These are phyloP conservation scores for Hypericum androsaemum DNA, from an alignment of 345 rosid genomes.

Conservation along the genomic window DNA sequence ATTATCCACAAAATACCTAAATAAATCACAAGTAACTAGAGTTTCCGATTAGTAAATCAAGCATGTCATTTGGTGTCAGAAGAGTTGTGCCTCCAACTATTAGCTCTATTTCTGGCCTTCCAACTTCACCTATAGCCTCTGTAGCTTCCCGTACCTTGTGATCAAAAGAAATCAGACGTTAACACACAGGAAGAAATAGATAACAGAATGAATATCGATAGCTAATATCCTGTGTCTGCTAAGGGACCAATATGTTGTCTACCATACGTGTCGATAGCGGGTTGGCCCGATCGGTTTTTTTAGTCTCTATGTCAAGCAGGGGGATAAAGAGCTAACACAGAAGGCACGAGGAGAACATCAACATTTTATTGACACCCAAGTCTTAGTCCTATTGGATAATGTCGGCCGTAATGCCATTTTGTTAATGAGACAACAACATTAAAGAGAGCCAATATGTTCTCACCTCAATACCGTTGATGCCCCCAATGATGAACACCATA, in stretches of 20 bases:
- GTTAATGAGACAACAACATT: no score
- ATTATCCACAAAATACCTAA: no score
- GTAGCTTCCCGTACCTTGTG: conserved; percentile 62
- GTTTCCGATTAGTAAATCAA: conserved; percentile 58
- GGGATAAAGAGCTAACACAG: no score
- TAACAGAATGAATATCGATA: not conserved
- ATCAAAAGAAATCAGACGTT: not conserved
- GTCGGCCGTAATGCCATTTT: no score
- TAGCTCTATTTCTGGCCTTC: conserved; percentile 68
- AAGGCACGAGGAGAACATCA: no score
- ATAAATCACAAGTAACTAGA: conserved; percentile 41
- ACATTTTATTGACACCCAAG: no score
- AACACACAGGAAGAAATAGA: not conserved
- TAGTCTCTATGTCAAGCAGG: no score
- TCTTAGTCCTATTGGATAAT: no score
- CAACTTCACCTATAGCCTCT: conserved; percentile 70
- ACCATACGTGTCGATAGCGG: no score
- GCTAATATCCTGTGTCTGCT: no score
- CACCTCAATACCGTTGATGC: conserved; percentile 86
- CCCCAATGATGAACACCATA: conserved; percentile 78
- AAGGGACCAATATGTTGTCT: no score
- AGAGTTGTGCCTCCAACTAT: conserved; percentile 90
- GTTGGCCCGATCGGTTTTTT: no score
- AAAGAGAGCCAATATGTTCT: conserved; percentile 2
- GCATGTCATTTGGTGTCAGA: conserved; percentile 73